These are phyloP conservation scores for Cutaneotrichosporon sp. DNA, from an alignment of 1,284 basidiomycete genomes.

Conservation along the genomic window DNA sequence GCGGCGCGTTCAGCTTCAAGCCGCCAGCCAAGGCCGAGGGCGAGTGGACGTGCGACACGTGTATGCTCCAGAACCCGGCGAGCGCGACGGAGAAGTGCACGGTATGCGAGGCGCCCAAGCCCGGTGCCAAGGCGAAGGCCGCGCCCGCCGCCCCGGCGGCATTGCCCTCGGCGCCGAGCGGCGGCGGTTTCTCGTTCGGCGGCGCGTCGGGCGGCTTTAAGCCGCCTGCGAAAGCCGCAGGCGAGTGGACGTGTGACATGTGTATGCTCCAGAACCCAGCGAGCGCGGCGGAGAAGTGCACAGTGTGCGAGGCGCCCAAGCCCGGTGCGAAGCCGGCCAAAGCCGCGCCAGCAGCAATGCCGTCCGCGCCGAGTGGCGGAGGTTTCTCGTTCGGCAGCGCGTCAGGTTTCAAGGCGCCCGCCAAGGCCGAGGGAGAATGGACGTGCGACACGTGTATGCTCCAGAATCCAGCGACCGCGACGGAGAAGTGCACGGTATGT, in stretches of 20 bases:
- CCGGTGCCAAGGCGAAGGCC: slow-evolving; percentile 9
- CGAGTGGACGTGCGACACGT: slow-evolving; percentile 53
- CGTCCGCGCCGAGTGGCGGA: neutral
- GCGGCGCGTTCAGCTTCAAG: slow-evolving; percentile 4
- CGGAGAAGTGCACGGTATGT: slow-evolving; percentile 55
- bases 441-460: slow-evolving; percentile 53
- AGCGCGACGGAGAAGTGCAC: slow-evolving; percentile 52
- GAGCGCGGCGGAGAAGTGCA: slow-evolving; percentile 52
- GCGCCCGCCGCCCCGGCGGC: neutral
- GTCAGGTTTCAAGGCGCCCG: too few relatives aligned
- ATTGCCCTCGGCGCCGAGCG: neutral
- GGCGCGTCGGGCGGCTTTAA: neutral
- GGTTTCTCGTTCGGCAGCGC: slow-evolving; percentile 6
- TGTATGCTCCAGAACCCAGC: slow-evolving; percentile 54
- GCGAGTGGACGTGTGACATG: slow-evolving; percentile 51
- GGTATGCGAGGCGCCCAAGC: slow-evolving; percentile 52
- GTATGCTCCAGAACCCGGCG: slow-evolving; percentile 52
- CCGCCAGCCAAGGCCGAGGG: slow-evolving; percentile 13
- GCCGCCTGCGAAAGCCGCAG: slow-evolving; percentile 9
- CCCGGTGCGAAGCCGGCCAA: slow-evolving; percentile 6
- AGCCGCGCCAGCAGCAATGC: neutral
- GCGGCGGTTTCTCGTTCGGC: slow-evolving; percentile 6
- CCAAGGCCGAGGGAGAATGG: slow-evolving; percentile 42
- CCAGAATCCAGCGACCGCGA: slow-evolving; percentile 50
- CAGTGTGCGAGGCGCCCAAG: slow-evolving; percentile 36